Evolutionary conservation across 805 yeast genomes (phyloP), one percentile per base, ranked within the genome.

Genomic region (Wickerhamomyces canadensis): DNA sequence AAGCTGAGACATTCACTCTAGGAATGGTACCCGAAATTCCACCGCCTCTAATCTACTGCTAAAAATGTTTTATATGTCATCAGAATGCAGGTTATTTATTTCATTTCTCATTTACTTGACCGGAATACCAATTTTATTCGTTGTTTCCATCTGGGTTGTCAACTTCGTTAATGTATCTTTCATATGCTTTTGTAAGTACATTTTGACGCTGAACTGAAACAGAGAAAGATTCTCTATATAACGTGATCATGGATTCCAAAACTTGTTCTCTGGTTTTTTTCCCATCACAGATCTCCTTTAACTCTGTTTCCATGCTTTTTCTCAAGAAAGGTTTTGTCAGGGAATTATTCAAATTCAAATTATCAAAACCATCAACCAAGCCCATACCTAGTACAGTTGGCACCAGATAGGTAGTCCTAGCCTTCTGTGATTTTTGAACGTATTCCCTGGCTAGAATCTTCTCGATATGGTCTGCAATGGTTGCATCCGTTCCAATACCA

Each of bases 401-500:
- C 6, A 82, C 64, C 12, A 93, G 60, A 34, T 67, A 65, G 1
- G 62, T 62, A 18, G 65, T 63, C 31, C 61, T 62, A 7, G 46
- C 45, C 42, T 61, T 66, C 15, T 34, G 36, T 9, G 68, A 65
- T 32, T 67, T 78, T 14, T 59, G 61, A 5, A 85, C 74, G 51
- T 89, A 94, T 15, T 78, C 76, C 36, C 98, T 62, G 10, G 59
- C 58, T 21, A 73, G 62, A 30, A 93, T 78, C 54, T 84, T 89
- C 40, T 84, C 88, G 27, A 93, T 93, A 60, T 93, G 99, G 30
- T 93, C 98, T 0, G 98, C 98, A 60, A 93, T 94, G 0, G 99
- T 93, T 1, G 99, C 99, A 65, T 93, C 99, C 0, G 99, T 93
- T 3, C 99, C 99, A 31, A 93, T 93, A 0, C 98, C 98, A 58